Conservation (phyloP, 1,139 yeast species). For the Geotrichum citri-aurantii region DNA sequence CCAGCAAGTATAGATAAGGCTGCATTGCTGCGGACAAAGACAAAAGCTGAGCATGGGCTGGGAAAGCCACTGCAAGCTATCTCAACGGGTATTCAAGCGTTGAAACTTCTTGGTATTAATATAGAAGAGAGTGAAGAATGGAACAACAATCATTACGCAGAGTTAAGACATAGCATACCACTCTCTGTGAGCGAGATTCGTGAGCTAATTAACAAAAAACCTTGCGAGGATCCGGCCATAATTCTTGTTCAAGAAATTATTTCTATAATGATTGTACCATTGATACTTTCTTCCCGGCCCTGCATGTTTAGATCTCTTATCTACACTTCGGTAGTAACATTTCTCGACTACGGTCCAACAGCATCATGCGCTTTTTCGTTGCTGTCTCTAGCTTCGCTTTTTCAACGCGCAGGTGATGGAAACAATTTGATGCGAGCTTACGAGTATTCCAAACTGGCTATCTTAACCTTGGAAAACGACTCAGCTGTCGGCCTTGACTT, state of each 20-base stretch:
- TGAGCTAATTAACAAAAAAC: conserved; percentile 31
- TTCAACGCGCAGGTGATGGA: conserved; percentile 31
- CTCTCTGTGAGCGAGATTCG: conserved; percentile 43
- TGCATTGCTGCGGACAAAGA: conserved; percentile 34
- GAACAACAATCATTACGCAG: conserved; percentile 29
- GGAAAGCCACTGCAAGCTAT: conserved; percentile 37
- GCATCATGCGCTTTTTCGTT: conserved; percentile 34
- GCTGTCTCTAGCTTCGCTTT: conserved; percentile 34
- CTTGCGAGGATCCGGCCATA: conserved; percentile 34
- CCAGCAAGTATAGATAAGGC: conserved; percentile 26
- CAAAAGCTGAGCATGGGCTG: conserved; percentile 41
- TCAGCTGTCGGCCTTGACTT: conserved; percentile 39
- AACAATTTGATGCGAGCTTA: conserved; percentile 40
- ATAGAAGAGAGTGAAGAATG: conserved; percentile 38
- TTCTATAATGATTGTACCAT: conserved; percentile 39
- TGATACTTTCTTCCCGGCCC: conserved; percentile 26
- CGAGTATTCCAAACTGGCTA: conserved; percentile 41
- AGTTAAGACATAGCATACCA: conserved; percentile 38
- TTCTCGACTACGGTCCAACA: conserved; percentile 35
- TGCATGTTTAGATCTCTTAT: conserved; percentile 29
- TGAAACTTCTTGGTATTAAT: conserved; percentile 26
- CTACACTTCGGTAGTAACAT: conserved; percentile 31
- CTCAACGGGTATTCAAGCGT: conserved; percentile 25
- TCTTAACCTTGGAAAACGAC: conserved; percentile 39
- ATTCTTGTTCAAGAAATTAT: conserved; percentile 43